Base-by-base conservation (phyloP, 768 basidiomycete species). In the Multifurca ochricompacta region DNA sequence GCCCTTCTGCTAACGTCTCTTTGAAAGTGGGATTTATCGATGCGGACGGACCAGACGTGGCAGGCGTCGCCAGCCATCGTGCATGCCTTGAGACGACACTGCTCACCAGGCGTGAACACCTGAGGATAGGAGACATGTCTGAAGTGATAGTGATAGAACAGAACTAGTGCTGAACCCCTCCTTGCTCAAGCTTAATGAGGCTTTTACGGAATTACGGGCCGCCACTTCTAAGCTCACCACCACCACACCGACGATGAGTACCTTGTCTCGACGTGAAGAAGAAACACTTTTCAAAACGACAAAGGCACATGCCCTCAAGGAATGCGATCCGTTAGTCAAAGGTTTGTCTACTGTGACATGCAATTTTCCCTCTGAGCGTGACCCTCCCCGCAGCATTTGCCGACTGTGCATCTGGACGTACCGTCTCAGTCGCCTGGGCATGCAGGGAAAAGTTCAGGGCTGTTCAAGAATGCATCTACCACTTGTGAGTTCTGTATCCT, bases 181-280 rank as follows among this genome's bases (percentile, higher is more conserved):
- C n/a, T n/a, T n/a, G n/a, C n/a, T n/a, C n/a, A n/a, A n/a, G n/a
- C n/a, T n/a, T n/a, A n/a, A n/a, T n/a, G n/a, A n/a, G n/a, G n/a
- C n/a, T n/a, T n/a, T n/a, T 34, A 46, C 14, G 43, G 62, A 53
- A 31, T 16, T 46, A 34, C 37, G 53, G 53, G 39, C 45, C 46
- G 37, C 16, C 13, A 3, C 14, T 25, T 21, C 14, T 14, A 21
- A 25, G 41, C 41, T 42, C 25, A 18, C 4, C 9, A 14, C 18
- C 6, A n/a, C 21, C n/a, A 28, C 32, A 28, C 36, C 9, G 23
- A 56, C 23, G 34, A 92, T 92, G 91, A 82, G 91, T 68, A 77
- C 89, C 37, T 79, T 93, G 30, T 93, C 91, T 34, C 79, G 89
- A 52, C 78, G 91, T 45, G 91, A 93, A 71, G 91, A 94, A 67